A percentile compares a stretch with the other conserved stretches of the same genome.
phyloP scores from a whole-genome alignment of 176 grass and related monocot genomes.

The Oryza coarctata region DNA sequence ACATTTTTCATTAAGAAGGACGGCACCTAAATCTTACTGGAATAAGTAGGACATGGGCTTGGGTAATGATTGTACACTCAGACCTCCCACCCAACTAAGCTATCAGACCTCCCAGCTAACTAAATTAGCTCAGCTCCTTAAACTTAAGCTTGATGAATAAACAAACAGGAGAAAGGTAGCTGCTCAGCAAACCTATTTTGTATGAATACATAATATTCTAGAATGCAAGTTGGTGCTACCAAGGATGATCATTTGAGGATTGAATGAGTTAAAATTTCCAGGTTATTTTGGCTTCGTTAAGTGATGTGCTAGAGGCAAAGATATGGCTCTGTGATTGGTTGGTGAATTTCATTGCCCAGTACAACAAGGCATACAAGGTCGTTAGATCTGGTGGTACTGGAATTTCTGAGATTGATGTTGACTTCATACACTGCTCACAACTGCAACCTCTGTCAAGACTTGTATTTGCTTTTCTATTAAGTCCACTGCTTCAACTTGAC shows the following conservation, averaged over 20 bases:
- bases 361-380: conserved; percentile 63
- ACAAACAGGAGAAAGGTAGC: conserved; percentile 22
- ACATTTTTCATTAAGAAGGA: background rate
- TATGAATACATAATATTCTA: background rate
- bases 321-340: conserved; percentile 89
- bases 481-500: conserved; percentile 65
- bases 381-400: conserved; percentile 39
- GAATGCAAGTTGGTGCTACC: background rate
- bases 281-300: conserved; percentile 83
- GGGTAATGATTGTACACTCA: background rate
- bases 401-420: conserved; percentile 62
- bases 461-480: conserved; percentile 81
- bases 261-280: conserved; percentile 41
- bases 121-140: background rate
- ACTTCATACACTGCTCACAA: conserved; percentile 84
- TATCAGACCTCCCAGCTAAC: background rate
- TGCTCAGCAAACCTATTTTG: background rate
- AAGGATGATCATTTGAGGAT: conserved; percentile 16
- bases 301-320: conserved; percentile 75
- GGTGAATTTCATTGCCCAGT: conserved; percentile 70
- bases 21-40: background rate
- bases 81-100: background rate
- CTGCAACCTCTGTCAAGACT: conserved; percentile 74
- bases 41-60: background rate
- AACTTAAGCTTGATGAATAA: background rate